These are phyloP conservation scores for Prunus campanulata DNA, from an alignment of 306 rosid species.

Conservation along the genomic window DNA sequence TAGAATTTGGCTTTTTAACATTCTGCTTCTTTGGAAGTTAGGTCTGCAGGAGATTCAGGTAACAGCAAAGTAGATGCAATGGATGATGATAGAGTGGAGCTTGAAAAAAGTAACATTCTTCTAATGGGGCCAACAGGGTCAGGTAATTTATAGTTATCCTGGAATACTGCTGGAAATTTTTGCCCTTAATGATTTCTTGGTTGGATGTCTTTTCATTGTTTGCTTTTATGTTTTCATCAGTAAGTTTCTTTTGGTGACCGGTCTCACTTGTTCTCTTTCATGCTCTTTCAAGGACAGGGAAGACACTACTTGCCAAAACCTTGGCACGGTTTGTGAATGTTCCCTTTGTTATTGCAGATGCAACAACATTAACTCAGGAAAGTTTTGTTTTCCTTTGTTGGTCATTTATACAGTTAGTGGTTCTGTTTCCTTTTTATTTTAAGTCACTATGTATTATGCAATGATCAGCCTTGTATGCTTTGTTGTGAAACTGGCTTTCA, in stretches of 20 bases:
- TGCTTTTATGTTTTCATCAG: background rate
- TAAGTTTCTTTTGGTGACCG: constrained; percentile 23
- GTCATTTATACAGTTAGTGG: background rate
- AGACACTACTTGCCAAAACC: constrained; percentile 99
- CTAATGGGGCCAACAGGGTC: constrained; percentile 99
- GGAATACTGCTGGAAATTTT: constrained; percentile 1
- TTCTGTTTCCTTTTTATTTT: background rate
- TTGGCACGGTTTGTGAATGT: constrained; percentile 96
- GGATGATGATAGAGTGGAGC: constrained; percentile 84
- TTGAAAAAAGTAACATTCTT: constrained; percentile 96
- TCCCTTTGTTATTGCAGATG: constrained; percentile 97
- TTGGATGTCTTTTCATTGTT: constrained; percentile 21
- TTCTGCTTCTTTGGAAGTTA: constrained; percentile 54
- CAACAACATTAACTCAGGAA: constrained; percentile 97
- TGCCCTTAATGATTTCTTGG: constrained; percentile 1
- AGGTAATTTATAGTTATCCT: constrained; percentile 53
- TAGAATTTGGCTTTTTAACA: constrained; percentile 19
- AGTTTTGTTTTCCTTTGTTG: constrained; percentile 33
- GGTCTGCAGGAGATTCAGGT: constrained; percentile 78
- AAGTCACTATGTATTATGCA: background rate
- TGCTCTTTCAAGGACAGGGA: constrained; percentile 99
- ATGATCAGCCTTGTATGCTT: background rate
- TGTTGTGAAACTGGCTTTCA: background rate
- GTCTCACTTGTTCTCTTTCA: constrained; percentile 58
- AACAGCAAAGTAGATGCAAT: constrained; percentile 35